phyloP scores from a whole-genome alignment of 345 rosid genomes.

The Corchorus olitorius region DNA sequence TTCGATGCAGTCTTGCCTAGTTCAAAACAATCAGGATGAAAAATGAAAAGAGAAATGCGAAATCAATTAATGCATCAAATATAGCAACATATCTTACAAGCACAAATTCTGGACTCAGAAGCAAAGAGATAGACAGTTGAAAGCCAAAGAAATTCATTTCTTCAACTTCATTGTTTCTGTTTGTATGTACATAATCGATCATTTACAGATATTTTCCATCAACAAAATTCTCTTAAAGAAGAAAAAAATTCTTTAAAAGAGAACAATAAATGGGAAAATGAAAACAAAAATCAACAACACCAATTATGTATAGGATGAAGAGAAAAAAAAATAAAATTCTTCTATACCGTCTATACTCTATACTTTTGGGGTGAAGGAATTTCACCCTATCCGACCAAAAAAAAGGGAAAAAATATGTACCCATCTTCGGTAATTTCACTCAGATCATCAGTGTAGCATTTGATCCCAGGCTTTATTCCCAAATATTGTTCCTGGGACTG shows the following conservation, averaged over 20 bases:
- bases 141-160: not conserved
- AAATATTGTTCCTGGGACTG: constrained; percentile 35
- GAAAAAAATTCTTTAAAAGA: too few species aligned
- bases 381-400: not conserved
- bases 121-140: too few species aligned
- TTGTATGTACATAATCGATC: not conserved
- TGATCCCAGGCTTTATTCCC: constrained; percentile 3
- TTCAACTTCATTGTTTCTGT: not conserved
- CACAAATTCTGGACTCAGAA: too few species aligned
- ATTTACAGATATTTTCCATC: not conserved
- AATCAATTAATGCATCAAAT: too few species aligned
- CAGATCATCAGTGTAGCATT: not conserved
- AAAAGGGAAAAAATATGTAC: not conserved
- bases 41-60: too few species aligned
- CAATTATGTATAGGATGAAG: constrained; percentile 2
- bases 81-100: too few species aligned
- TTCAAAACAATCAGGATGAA: too few species aligned
- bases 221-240: not conserved
- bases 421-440: not conserved
- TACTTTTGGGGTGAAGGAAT: not conserved
- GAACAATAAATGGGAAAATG: not conserved
- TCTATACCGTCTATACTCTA: not conserved
- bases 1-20: too few species aligned
- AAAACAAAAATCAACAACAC: not conserved
- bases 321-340: not conserved